Percentiles rank a stretch among this genome's conserved stretches.
These are phyloP conservation scores for Obelidium mucronatum DNA, from an alignment of 192 early-diverging fungal genomes.

Conservation along the genomic window DNA sequence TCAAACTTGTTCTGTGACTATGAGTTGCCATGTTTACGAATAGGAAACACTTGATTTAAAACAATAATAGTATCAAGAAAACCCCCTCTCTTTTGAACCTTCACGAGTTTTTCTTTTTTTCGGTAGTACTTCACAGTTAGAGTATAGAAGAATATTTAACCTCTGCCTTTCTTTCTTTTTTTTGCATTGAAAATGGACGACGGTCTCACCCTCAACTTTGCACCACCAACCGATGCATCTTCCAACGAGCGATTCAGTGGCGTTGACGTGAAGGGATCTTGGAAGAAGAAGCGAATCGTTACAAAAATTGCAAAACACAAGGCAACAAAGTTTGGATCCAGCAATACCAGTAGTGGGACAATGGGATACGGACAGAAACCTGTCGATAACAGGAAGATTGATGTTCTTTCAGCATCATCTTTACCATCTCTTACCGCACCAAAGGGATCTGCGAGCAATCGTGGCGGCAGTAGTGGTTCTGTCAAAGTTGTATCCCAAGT, in stretches of 20 bases:
- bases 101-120: too few relatives aligned
- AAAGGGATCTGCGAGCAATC: neutral
- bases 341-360: too few relatives aligned
- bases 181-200: too few relatives aligned
- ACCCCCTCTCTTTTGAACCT: too few relatives aligned
- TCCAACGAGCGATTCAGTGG: neutral
- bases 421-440: neutral
- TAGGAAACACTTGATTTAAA: too few relatives aligned
- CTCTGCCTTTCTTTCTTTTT: slow-evolving; percentile 19
- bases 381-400: slow-evolving; percentile 12
- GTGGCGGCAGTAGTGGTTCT: neutral
- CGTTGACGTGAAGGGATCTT: slow-evolving; percentile 27
- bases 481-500: neutral
- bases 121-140: too few relatives aligned
- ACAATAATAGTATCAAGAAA: too few relatives aligned
- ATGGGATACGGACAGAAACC: neutral
- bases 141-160: too few relatives aligned
- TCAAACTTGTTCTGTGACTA: too few relatives aligned
- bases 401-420: neutral
- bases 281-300: slow-evolving; percentile 56
- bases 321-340: neutral
- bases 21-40: too few relatives aligned
- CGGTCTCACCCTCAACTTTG: slow-evolving; percentile 74
- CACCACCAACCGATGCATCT: slow-evolving; percentile 20
- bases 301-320: slow-evolving; percentile 46